Conservation (phyloP, 768 basidiomycete species). For the Nevesoporus exiguus region DNA sequence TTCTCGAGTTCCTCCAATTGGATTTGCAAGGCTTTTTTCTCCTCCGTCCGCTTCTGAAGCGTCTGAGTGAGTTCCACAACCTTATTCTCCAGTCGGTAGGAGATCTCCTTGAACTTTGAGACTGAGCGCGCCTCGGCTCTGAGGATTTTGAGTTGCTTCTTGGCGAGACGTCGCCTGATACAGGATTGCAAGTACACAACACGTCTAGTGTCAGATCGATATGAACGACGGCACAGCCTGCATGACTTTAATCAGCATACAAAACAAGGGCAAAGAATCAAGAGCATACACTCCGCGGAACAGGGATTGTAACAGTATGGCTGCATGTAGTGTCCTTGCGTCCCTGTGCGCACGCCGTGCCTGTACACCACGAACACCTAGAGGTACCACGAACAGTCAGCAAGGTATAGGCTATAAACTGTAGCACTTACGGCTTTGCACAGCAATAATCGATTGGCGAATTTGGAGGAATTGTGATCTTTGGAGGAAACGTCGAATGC, state of each 20-base stretch:
- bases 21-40: constrained; percentile 84
- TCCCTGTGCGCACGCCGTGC: constrained; percentile 59
- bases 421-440: constrained; percentile 79
- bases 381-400: constrained; percentile 6
- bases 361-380: constrained; percentile 74
- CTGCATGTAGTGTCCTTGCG: constrained; percentile 55
- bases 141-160: constrained; percentile 78
- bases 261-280: background rate
- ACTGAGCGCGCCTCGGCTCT: constrained; percentile 93
- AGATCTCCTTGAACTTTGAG: constrained; percentile 97
- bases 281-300: constrained; percentile 83
- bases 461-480: constrained; percentile 65
- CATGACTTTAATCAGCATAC: constrained; percentile 5
- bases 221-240: constrained; percentile 54
- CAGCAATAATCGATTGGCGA: constrained; percentile 56
- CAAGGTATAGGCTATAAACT: background rate
- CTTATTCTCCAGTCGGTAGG: constrained; percentile 97
- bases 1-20: constrained; percentile 77
- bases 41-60: constrained; percentile 84
- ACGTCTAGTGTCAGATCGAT: constrained; percentile 58
- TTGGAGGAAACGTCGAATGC: constrained; percentile 68
- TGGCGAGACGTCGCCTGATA: constrained; percentile 82
- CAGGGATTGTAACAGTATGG: constrained; percentile 73
- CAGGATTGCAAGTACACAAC: constrained; percentile 91
- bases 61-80: constrained; percentile 97